Evolutionary conservation across 768 basidiomycete genomes (phyloP), one percentile per base, ranked within the genome.

Genomic region (Terana coerulea): DNA sequence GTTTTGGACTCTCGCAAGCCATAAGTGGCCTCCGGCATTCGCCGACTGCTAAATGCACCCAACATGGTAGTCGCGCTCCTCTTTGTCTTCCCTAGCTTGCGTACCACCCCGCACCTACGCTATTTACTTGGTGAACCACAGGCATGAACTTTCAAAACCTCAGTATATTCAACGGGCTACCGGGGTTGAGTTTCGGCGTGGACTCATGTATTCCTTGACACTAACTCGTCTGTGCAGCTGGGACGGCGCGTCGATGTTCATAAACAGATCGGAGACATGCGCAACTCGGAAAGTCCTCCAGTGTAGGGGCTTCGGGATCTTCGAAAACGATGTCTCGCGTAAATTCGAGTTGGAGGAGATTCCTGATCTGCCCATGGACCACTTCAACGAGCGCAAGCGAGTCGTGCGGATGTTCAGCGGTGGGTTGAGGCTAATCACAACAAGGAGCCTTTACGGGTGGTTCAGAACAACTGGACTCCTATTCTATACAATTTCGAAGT

Each of bases 401-500:
- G 61, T 69, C 11, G 51, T 69, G 14, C 53, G 26, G 63, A 64
- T 26, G 64, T 71, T 15, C 46, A 11, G 14, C 6, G 42, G 15
- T 64, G 63, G 64, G 26, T 24, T 1, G 37, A 39, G 6, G n/a
- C 21, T 2, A 24, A 39, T 24, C 5, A 26, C 10, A 17, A 30
- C 35, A 48, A 49, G 15, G 22, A 59, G 8, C 48, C 64, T 43
- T 25, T 14, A 6, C 24, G 8, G 22, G 41, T 43, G 5, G 15
- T 12, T 26, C 29, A 30, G 8, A 30, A 45, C 21, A 29, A 45
- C 9, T 69, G 65, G 65, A 43, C 53, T 28, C 67, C 66, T 1
- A 71, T 68, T 46, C 44, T 67, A 47, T 71, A 67, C 37, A 25
- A 51, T 8, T 71, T 64, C 49, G 69, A 71, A 66, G 69, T 68